Base-by-base conservation (phyloP, 495 filamentous ascomycete genomes). In the Podospora appendiculata region DNA sequence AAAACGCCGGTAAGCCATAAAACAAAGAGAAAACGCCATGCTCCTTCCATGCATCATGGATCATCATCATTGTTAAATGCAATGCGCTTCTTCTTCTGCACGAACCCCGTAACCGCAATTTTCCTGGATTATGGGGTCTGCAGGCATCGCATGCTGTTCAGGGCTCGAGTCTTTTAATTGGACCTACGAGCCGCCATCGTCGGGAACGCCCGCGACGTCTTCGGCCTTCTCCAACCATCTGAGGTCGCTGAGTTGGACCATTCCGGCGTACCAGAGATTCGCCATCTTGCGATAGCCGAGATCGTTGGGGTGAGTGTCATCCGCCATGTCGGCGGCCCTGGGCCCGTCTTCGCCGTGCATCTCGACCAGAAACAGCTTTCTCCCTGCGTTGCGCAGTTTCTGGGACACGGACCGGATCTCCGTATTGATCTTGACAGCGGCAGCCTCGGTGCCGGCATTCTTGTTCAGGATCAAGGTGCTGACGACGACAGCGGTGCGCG, bases 201-300 rank as follows among this genome's bases (percentile, higher is more conserved):
- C 58, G 10, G 56, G 60, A 14, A 63, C 10, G 0, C 60, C 58
- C 17, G 14, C 4, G 13, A 63, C 58, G 6, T 25, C 6, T 52
- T 68, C 63, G 0, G 65, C 53, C 25, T 34, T 16, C 48, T 60
- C 50, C 34, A 69, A 17, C 48, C 51, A 47, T 56, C 74, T 51
- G 44, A 35, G 12, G 50, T 54, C 34, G 19, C 57, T 57, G 0
- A 63, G 67, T 35, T 57, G 47, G 48, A 64, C 48, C 14, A 81
- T 62, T 5, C 68, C 77, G 0, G 57, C 60, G 59, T 65, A 76
- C 72, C 73, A 83, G 0, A 82, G 63, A 2, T 68, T 56, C 9
- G 79, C 75, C 79, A 83, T 81, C 58, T 74, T 70, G 52, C 58
- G 53, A 45, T 82, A 81, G 9, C 78, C 79, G 0, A 17, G 50